Percentiles rank a stretch among this genome's conserved stretches.
Conservation (phyloP, 73 alveolate species). For the Strombidium stylifer region DNA sequence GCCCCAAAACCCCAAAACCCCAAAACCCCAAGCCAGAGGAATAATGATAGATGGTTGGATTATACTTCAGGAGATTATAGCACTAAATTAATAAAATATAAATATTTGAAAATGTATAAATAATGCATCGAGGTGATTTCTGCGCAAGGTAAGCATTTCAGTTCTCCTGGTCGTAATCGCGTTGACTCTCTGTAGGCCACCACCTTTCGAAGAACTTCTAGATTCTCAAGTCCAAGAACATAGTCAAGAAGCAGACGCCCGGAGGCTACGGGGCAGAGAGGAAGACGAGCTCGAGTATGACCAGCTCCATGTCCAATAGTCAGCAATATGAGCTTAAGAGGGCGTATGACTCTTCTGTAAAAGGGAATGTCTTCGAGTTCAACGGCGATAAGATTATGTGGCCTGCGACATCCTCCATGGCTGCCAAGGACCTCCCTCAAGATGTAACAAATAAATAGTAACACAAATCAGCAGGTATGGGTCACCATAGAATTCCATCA, state of each 20-base stretch:
- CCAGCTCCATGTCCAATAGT: not conserved
- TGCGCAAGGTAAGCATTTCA: slow-evolving; percentile 18
- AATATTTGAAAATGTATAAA: slow-evolving; percentile 16
- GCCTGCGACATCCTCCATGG: not conserved
- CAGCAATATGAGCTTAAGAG: slow-evolving; percentile 9
- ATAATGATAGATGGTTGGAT: too few species aligned
- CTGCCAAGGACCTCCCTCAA: not conserved
- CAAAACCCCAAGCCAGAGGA: not conserved
- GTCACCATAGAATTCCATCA: not conserved
- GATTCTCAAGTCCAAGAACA: too few species aligned
- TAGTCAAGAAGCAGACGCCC: too few species aligned
- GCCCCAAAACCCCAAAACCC: slow-evolving; percentile 4
- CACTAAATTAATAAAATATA: too few species aligned
- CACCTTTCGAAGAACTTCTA: too few species aligned
- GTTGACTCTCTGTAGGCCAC: not conserved
- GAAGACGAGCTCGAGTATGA: not conserved
- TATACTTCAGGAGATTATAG: not conserved
- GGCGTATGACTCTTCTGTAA: slow-evolving; percentile 7
- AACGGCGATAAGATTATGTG: slow-evolving; percentile 3
- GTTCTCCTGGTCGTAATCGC: not conserved
- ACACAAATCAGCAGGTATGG: not conserved
- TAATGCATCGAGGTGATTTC: slow-evolving; percentile 20
- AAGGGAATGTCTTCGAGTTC: slow-evolving; percentile 13
- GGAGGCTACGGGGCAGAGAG: too few species aligned
- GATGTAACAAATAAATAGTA: too few species aligned